Conservation (phyloP, 208 protist genomes). For the Leishmania amazonensis region DNA sequence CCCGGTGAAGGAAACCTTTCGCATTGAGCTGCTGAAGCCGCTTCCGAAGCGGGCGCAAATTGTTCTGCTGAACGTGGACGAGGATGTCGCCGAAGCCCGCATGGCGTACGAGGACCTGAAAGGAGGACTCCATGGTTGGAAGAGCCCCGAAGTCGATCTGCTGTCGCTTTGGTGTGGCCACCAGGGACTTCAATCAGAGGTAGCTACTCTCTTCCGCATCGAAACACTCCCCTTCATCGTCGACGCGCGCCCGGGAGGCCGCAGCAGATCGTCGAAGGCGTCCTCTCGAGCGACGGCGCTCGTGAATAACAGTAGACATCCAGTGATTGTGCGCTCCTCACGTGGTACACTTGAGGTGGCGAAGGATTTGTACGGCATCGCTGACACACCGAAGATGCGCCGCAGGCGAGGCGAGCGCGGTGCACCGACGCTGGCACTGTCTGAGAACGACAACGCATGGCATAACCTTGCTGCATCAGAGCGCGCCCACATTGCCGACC, state of each 20-base stretch:
- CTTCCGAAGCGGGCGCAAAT: conserved; percentile 74
- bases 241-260: conserved; percentile 32
- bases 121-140: conserved; percentile 39
- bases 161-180: conserved; percentile 77
- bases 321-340: conserved; percentile 23
- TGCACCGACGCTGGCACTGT: neutral
- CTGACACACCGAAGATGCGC: conserved; percentile 19
- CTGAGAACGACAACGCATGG: conserved; percentile 23
- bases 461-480: conserved; percentile 21
- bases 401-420: neutral
- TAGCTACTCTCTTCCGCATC: conserved; percentile 55
- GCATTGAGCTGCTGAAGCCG: conserved; percentile 32
- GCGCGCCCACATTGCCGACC: conserved; percentile 15
- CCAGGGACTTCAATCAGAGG: conserved; percentile 72
- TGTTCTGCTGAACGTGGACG: conserved; percentile 85
- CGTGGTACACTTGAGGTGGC: conserved; percentile 11
- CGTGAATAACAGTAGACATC: neutral
- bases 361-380: conserved; percentile 17
- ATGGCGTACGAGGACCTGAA: conserved; percentile 42
- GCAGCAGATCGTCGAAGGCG: neutral
- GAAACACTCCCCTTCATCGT: conserved; percentile 70
- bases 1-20: conserved; percentile 22
- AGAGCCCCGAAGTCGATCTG: conserved; percentile 69
- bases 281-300: neutral
- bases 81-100: conserved; percentile 40